These are phyloP conservation scores for Escovopsis sp. DNA, from an alignment of 2,329 filamentous ascomycete genomes.

Conservation along the genomic window DNA sequence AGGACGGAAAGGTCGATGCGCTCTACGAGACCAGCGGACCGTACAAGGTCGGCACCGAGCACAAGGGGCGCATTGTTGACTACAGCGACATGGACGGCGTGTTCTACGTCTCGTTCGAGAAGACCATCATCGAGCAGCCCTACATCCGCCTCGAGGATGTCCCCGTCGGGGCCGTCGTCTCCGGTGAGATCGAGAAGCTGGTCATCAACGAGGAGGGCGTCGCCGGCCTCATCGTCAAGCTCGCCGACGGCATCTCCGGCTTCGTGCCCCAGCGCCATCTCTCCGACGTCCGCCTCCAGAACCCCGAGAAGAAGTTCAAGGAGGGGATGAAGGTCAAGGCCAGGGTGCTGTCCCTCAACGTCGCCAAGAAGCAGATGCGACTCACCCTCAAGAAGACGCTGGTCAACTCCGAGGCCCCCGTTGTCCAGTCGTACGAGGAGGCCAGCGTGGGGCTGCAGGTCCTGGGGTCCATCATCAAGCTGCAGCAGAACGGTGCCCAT, in stretches of 20 bases:
- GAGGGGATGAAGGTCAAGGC: slow-evolving; percentile 75
- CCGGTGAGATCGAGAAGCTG: slow-evolving; percentile 73
- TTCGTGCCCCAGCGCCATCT: slow-evolving; percentile 80
- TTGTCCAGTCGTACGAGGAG: slow-evolving; percentile 64
- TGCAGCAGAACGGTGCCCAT: slow-evolving; percentile 65
- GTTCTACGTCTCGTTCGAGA: slow-evolving; percentile 73
- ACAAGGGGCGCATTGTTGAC: slow-evolving; percentile 68
- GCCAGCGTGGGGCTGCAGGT: slow-evolving; percentile 62
- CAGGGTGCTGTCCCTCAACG: slow-evolving; percentile 68
- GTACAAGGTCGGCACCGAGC: slow-evolving; percentile 63
- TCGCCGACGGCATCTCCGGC: slow-evolving; percentile 80
- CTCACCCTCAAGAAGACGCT: slow-evolving; percentile 91
- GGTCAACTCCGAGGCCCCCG: slow-evolving; percentile 72
- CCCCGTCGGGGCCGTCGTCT: slow-evolving; percentile 63
- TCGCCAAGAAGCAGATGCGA: slow-evolving; percentile 61
- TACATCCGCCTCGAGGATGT: slow-evolving; percentile 91
- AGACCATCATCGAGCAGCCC: slow-evolving; percentile 67
- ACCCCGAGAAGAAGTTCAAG: slow-evolving; percentile 92
- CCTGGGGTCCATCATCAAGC: slow-evolving; percentile 74
- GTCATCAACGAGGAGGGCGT: slow-evolving; percentile 66
- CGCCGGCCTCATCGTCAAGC: slow-evolving; percentile 64
- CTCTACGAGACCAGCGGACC: slow-evolving; percentile 63
- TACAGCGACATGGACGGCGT: slow-evolving; percentile 80
- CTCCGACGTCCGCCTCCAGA: slow-evolving; percentile 72
- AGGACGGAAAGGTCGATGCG: slow-evolving; percentile 77